Conservation (phyloP, 2,329 filamentous ascomycete genomes). For the Cytospora paraplurivora region DNA sequence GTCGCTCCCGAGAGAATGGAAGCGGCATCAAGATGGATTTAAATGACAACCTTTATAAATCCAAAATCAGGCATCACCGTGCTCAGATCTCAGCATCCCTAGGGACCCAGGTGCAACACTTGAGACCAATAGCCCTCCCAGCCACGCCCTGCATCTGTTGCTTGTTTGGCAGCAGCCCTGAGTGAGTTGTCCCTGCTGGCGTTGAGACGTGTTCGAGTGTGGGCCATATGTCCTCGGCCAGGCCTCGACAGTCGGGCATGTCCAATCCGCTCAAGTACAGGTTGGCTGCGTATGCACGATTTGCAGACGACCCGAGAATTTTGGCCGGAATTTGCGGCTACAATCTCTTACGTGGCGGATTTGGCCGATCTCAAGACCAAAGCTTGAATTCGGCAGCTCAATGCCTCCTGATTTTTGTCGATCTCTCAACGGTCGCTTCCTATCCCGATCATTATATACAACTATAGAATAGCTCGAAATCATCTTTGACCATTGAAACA, state of each 20-base stretch:
- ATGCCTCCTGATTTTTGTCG: background rate
- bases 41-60: conserved; percentile 6
- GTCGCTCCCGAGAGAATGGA: conserved; percentile 5
- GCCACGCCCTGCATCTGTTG: background rate
- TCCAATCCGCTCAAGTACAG: background rate
- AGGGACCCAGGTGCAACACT: background rate
- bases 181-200: conserved; percentile 5
- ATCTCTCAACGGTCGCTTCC: background rate
- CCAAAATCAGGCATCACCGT: conserved; percentile 25
- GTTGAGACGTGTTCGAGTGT: conserved; percentile 12
- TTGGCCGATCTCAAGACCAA: conserved; percentile 5
- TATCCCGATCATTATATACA: too few species aligned
- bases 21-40: conserved; percentile 8
- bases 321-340: conserved; percentile 12
- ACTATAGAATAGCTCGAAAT: too few species aligned
- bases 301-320: conserved; percentile 13
- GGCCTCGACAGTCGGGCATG: background rate
- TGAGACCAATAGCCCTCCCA: background rate
- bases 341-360: conserved; percentile 15
- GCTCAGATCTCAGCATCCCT: background rate
- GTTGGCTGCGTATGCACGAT: conserved; percentile 5
- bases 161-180: conserved; percentile 15
- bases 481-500: too few species aligned
- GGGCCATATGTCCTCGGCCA: conserved; percentile 9
- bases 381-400: background rate